These are phyloP conservation scores for Fusarium begoniae DNA, from an alignment of 2,329 filamentous ascomycete species.

Conservation along the genomic window DNA sequence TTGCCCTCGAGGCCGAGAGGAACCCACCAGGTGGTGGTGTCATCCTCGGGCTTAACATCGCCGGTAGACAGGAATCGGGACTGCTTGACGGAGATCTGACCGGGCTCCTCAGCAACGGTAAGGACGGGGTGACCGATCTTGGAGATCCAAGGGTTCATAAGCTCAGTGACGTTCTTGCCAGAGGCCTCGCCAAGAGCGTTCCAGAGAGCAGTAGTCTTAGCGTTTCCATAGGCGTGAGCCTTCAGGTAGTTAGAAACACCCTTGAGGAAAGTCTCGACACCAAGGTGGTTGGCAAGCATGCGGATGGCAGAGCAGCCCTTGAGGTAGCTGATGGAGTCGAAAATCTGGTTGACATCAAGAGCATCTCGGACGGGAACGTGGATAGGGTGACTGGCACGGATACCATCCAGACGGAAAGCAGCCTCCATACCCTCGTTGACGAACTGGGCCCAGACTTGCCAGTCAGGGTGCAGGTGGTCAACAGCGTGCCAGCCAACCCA, in stretches of 20 bases:
- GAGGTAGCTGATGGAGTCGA: constrained; percentile 94
- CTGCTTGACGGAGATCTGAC: constrained; percentile 84
- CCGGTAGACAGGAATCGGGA: constrained; percentile 91
- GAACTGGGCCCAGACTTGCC: constrained; percentile 98
- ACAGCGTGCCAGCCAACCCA: constrained; percentile 97
- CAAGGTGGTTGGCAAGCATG: constrained; percentile 93
- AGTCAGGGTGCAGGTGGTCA: constrained; percentile 92
- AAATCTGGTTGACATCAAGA: constrained; percentile 96
- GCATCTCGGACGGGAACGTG: constrained; percentile 95
- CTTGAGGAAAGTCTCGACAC: constrained; percentile 86
- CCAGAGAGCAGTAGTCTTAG: constrained; percentile 93
- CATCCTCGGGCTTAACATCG: constrained; percentile 89
- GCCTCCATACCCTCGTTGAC: constrained; percentile 94
- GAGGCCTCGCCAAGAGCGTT: constrained; percentile 86
- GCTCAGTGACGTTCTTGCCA: constrained; percentile 81
- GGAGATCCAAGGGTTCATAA: constrained; percentile 96
- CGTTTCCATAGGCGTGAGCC: constrained; percentile 87
- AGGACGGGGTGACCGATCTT: constrained; percentile 95
- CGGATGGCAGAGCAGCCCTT: constrained; percentile 97
- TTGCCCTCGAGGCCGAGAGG: constrained; percentile 87
- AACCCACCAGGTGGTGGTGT: constrained; percentile 95
- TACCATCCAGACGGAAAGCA: constrained; percentile 88
- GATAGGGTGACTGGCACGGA: constrained; percentile 93
- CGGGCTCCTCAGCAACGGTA: constrained; percentile 83
- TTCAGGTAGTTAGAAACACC: constrained; percentile 92